These are phyloP conservation scores for Chrysoporthe puriensis DNA, from an alignment of 2,329 filamentous ascomycete species.

Conservation along the genomic window DNA sequence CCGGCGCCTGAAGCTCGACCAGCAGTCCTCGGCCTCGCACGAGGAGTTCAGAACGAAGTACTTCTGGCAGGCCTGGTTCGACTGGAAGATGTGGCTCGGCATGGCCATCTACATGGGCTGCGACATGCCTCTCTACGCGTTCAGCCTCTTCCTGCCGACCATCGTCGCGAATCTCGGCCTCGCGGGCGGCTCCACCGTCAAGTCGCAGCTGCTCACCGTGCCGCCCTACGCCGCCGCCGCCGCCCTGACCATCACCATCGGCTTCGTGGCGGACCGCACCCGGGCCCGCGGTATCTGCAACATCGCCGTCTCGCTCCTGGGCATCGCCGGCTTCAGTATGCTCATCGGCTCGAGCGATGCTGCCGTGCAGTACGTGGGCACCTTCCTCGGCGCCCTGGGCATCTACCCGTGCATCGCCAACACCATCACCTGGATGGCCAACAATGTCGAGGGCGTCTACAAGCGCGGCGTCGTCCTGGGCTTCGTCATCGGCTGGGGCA, in stretches of 20 bases:
- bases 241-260: constrained; percentile 68
- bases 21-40: constrained; percentile 68
- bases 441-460: constrained; percentile 89
- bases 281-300: constrained; percentile 79
- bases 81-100: constrained; percentile 73
- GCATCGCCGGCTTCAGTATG: constrained; percentile 79
- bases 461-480: constrained; percentile 88
- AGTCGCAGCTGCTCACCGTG: constrained; percentile 72
- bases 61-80: constrained; percentile 69
- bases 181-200: constrained; percentile 40
- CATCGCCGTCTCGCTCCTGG: constrained; percentile 69
- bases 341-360: constrained; percentile 68
- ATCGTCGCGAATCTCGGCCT: constrained; percentile 53
- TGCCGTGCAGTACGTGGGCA: constrained; percentile 77
- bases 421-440: constrained; percentile 85
- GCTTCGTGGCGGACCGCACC: constrained; percentile 77
- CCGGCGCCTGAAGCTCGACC: constrained; percentile 67
- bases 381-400: constrained; percentile 81
- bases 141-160: constrained; percentile 60
- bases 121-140: constrained; percentile 54
- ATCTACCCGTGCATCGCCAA: constrained; percentile 89
- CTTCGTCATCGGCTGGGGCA: constrained; percentile 91
- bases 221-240: constrained; percentile 77
- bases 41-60: constrained; percentile 74
- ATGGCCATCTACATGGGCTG: constrained; percentile 54